Evolutionary conservation across 345 rosid genomes (phyloP), one percentile per base, ranked within the genome.

Genomic region (Murraya koenigii): DNA sequence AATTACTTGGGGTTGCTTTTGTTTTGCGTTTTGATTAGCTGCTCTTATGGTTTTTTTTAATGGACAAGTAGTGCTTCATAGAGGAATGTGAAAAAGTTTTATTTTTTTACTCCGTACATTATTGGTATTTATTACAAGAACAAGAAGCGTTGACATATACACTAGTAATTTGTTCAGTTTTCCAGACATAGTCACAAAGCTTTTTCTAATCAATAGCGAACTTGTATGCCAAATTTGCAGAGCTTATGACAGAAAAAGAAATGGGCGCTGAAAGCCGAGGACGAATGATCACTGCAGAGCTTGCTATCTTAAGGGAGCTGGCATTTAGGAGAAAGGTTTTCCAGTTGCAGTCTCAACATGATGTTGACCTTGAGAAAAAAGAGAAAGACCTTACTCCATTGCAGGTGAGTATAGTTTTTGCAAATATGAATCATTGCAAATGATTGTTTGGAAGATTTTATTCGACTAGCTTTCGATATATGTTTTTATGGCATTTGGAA

Each of bases 301-400:
- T 74, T 44, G 83, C 86, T 36, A 63, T 74, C 64, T 74, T n/a
- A 73, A 77, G 86, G 71, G 86, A 77, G 49, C 61, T 80, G 68
- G 81, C 75, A 17, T 80, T 65, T 32, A 33, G 81, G 63, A 80
- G 58, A 60, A 77, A 65, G 80, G 23, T 76, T 69, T 71, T 74
- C 54, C n/a, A 25, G 69, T 61, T 72, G 33, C 77, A 55, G 26
- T 15, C 20, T 36, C 63, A 17, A 8, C 33, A 75, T 23, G 6
- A 22, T n/a, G 33, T 8, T 67, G 73, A 65, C 26, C 71, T 55
- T 60, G 72, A n/a, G 15, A 72, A 66, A 30, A 44, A 44, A 0
- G 49, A 44, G 49, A 44, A 44, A 44, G 36, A 49, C 26, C 55
- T 68, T n/a, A 14, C 26, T 56, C 76, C 80, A 68, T 26, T 78